Percentiles rank a stretch among this genome's conserved stretches.
Conservation (phyloP, 2,329 filamentous ascomycete species). For the Ophiostoma perfectum region DNA sequence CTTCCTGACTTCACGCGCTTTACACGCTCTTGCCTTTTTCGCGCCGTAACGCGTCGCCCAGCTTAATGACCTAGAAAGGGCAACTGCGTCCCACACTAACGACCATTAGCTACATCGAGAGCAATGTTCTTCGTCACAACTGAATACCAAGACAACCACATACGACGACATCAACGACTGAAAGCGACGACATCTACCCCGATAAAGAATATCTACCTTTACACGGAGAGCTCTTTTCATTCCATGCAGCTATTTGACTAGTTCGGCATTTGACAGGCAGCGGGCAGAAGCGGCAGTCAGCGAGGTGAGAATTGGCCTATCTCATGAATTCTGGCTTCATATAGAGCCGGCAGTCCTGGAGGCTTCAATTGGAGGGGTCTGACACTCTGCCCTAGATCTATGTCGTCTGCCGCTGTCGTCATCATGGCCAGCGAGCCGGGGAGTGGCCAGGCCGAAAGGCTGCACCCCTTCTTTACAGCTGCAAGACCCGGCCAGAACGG, state of each 20-base stretch:
- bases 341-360: too few relatives aligned
- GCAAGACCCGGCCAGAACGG: conserved; percentile 27
- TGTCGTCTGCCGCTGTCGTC: conserved; percentile 41
- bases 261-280: neutral
- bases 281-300: conserved; percentile 1
- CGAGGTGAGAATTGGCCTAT: neutral
- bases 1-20: conserved; percentile 15
- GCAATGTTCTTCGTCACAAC: neutral
- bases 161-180: neutral
- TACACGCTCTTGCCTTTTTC: conserved; percentile 17
- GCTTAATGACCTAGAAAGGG: conserved; percentile 20
- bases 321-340: neutral
- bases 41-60: conserved; percentile 21
- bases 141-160: neutral
- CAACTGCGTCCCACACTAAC: conserved; percentile 18
- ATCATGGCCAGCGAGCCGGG: conserved; percentile 42
- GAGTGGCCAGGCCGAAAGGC: conserved; percentile 37
- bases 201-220: neutral
- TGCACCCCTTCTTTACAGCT: conserved; percentile 52
- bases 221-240: neutral
- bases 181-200: neutral
- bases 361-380: neutral
- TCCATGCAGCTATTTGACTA: neutral
- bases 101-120: neutral
- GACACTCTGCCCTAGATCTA: conserved; percentile 30